Base-by-base conservation (phyloP, 192 early-diverging fungal genomes). In the Backusella mclennaniae region DNA sequence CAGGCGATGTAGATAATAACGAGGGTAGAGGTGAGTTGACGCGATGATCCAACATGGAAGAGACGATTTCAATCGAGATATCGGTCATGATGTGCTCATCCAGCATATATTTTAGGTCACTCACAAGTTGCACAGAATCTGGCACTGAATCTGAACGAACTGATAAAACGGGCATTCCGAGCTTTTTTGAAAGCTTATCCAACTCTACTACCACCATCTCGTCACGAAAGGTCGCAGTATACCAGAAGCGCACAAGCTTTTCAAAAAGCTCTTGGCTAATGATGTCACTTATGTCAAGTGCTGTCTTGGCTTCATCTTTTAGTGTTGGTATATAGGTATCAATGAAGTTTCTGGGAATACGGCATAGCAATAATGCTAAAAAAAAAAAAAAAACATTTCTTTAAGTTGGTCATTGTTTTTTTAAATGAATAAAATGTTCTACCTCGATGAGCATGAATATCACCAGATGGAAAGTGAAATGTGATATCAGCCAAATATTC, bases 371-470 rank as follows among this genome's bases (percentile, higher is more conserved):
- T 4, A 75, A 26, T 5, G 66, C 74, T 75, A 29, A 33, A 33
- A 33, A 33, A 33, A 4, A 42, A 19, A 41, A 42, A 31, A 12
- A 73, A 53, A 23, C 35, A 56, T 35, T 26, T 14, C 9, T 35
- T 67, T 67, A 67, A 35, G 17, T 19, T 35, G 31, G 35, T 35
- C 9, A 26, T 71, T 71, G 33, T 5, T 26, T 71, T 46, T 31
- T 15, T 21, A 35, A 69, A 39, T 39, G 11, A 69, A 33, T 17
- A 59, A 35, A n/a, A 49, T 75, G 66, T 67, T 59, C 63, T 81
- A 81, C 80, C 80, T 77, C 72, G 67, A 71, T 81, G 80, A 0
- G 80, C 80, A 72, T 73, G 74, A 29, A 74, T 56, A 53, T 73
- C 71, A 1, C 39, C 15, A 39, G 56, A 49, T 26, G 53, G 63